Base-by-base conservation (phyloP, 768 basidiomycete genomes). In the Boletus rubroflammeus region DNA sequence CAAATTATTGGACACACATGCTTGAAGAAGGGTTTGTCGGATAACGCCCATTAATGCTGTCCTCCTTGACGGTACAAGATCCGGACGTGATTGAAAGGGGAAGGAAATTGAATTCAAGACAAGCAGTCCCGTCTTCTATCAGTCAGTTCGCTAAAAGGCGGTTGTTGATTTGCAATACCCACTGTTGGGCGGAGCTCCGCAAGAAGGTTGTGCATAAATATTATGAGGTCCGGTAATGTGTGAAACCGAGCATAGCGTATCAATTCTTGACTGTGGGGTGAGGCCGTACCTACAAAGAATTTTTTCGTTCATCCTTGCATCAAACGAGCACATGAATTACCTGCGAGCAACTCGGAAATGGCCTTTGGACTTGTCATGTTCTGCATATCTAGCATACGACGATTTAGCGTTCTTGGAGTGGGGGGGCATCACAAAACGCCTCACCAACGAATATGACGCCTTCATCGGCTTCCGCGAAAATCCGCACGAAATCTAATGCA, bases 361-460 rank as follows among this genome's bases (percentile, higher is more conserved):
- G 66, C 61, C 8, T 66, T 63, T 4, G 79, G 72, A 28, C 67
- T 72, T 21, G 69, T 69, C 76, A 78, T 78, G 50, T 75, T 78
- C 55, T 81, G 78, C 75, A 77, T 77, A 61, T 80, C 78, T 80
- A 56, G 50, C 48, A 53, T 39, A 47, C 25, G 47, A 47, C 7
- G 49, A 21, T 17, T 69, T 25, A 61, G 53, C 34, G 19, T 17
- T 17, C 15, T 25, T 32, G 9, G 5, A 13, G 41, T 21, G 25
- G 40, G 40, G 36, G 4, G 4, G 23, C 17, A 52, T 39, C 17
- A 57, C 8, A 39, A 31, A 34, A 56, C 42, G 58, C 45, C 47
- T 69, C 68, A 88, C 89, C 89, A 55, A 85, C 72, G 58, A 89
- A 84, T 21, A 90, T 67, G 6, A 85, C 77, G n/a, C 78, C 76